Conservation (phyloP, 176 grass and related monocot genomes). For the Cenchrus purpureus region DNA sequence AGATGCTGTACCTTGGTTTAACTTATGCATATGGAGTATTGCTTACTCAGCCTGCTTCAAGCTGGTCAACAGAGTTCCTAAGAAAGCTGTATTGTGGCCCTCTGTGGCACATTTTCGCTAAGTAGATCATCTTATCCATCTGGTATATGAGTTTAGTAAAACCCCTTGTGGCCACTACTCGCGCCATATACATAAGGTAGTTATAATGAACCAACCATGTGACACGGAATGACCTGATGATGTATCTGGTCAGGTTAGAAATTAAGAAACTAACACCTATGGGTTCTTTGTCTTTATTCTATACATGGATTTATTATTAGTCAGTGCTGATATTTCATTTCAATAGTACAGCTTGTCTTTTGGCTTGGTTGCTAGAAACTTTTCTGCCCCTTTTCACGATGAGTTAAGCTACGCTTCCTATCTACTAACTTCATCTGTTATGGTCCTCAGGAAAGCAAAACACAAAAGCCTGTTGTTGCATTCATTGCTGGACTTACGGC, state of each 20-base stretch:
- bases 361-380: conserved; percentile 18
- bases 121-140: not conserved
- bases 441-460: conserved; percentile 77
- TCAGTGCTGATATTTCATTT: not conserved
- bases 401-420: not conserved
- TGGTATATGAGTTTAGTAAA: not conserved
- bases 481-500: conserved; percentile 99
- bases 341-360: not conserved
- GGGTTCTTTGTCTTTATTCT: not conserved
- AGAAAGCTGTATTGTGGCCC: not conserved
- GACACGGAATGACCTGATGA: conserved; percentile 12
- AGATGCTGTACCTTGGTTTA: not conserved
- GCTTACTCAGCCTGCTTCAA: not conserved
- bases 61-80: not conserved
- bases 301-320: not conserved
- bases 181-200: not conserved
- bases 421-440: conserved; percentile 23
- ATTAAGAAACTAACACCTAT: not conserved
- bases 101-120: not conserved
- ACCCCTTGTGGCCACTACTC: not conserved
- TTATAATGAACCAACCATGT: not conserved
- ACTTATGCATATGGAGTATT: not conserved
- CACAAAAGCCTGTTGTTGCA: conserved; percentile 92
- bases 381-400: not conserved
- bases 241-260: conserved; percentile 11